A percentile compares a stretch with the other conserved stretches of the same genome.
Evolutionary conservation across 371 early-diverging fungal species (phyloP).

Genomic region (Hamiltosporidium tvaerminnensis): DNA sequence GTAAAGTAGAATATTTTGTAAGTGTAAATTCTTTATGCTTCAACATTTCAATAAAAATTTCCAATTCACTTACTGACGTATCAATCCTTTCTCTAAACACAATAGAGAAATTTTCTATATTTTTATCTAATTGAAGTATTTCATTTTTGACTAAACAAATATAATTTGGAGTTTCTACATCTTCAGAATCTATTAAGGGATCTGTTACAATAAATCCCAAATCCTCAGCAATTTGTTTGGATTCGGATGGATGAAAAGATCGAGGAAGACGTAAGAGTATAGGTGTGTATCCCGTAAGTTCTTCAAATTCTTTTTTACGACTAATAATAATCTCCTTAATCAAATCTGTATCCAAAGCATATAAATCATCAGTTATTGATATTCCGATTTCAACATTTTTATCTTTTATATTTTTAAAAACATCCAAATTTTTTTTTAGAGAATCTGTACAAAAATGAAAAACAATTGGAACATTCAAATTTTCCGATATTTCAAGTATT

Average conservation of each 20-base stretch:
- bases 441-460: not conserved
- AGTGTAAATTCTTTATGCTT: not conserved
- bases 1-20: no score
- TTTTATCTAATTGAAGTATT: not conserved
- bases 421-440: not conserved
- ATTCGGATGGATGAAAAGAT: not conserved
- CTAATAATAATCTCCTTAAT: not conserved
- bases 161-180: conserved; percentile 10
- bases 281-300: conserved; percentile 3
- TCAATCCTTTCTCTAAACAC: conserved; percentile 11
- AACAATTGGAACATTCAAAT: conserved; percentile 3
- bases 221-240: not conserved
- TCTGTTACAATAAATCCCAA: conserved; percentile 1
- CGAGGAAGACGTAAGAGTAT: not conserved
- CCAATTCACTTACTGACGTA: not conserved
- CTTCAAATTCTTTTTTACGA: conserved; percentile 1
- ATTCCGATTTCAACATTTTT: conserved; percentile 11
- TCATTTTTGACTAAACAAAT: not conserved
- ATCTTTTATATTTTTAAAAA: not conserved
- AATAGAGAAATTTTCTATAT: not conserved
- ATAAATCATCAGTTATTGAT: not conserved
- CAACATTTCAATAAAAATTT: not conserved
- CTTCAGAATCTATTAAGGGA: conserved; percentile 13
- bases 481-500: not conserved
- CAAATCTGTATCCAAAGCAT: not conserved